Base-by-base conservation (phyloP, 2,329 filamentous ascomycete genomes). In the Falciphora oryzae region DNA sequence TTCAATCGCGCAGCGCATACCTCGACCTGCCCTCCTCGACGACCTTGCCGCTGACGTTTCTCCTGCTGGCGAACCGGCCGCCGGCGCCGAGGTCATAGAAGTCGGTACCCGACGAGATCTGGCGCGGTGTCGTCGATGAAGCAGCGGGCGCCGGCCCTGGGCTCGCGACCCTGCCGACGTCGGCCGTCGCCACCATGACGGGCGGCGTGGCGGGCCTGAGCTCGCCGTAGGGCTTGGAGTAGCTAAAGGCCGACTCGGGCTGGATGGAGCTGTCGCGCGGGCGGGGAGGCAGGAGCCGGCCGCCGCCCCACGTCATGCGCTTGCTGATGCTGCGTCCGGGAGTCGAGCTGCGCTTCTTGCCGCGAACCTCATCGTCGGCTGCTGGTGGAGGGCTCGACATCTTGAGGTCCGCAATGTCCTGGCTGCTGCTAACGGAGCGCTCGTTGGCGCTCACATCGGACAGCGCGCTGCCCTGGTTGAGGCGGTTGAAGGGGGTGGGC, bases 11-110 rank as follows among this genome's bases (percentile, higher is more conserved):
- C 44, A 53, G 44, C 44, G 18, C 44, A 11, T 53, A 53, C 44
- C 44, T 53, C 18, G 44, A 53, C 44, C 44, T 53, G 2, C 90
- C 90, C 73, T 93, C 90, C 73, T 93, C 90, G 0, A 83, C 89
- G 64, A 87, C 75, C 78, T 90, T 91, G 1, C 90, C 90, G 72
- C 89, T 92, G 2, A 91, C 89, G 66, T 89, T 86, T 59, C 89
- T 78, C 60, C 83, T 78, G 25, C 75, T 77, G 63, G 78, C 78
- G 1, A 71, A 71, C 31, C 65, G 65, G 29, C 65, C 65, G 8
- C 53, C 65, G 11, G 65, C 68, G 35, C 72, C 71, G 2, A 73
- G 67, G 65, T 74, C 74, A 32, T 77, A 77, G 65, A 80, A 84
- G 70, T 89, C 86, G 65, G 84, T 85, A 1, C 85, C 86, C 6